These are phyloP conservation scores for Leccinum variabile DNA, from an alignment of 1,284 basidiomycete species.

Conservation along the genomic window DNA sequence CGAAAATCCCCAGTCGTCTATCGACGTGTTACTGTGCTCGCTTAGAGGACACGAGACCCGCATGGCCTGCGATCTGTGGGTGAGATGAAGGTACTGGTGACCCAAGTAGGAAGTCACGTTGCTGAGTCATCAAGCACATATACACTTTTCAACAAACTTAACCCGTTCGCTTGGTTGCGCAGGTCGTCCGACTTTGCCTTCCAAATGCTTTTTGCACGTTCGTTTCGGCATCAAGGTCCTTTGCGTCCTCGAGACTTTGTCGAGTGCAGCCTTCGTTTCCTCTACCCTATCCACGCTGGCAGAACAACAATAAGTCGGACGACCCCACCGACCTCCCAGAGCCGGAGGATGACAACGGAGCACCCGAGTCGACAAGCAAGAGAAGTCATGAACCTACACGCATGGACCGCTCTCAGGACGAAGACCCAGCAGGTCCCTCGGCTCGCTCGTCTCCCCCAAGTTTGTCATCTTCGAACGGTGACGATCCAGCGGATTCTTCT, in stretches of 20 bases:
- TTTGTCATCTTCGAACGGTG: conserved; percentile 24
- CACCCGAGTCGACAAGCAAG: conserved; percentile 17
- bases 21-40: too few species aligned
- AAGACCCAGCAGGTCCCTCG: conserved; percentile 31
- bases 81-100: too few species aligned
- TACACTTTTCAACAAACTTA: background rate
- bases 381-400: conserved; percentile 15
- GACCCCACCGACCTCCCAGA: conserved; percentile 25
- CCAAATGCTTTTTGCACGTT: conserved; percentile 26
- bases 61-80: too few species aligned
- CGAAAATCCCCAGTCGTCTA: too few species aligned
- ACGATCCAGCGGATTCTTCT: conserved; percentile 33
- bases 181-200: conserved; percentile 17
- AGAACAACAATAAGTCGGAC: conserved; percentile 27
- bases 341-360: conserved; percentile 27
- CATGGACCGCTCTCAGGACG: conserved; percentile 32
- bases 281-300: conserved; percentile 31
- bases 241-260: conserved; percentile 22
- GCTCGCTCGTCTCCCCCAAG: conserved; percentile 18
- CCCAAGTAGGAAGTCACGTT: background rate
- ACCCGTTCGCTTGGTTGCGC: conserved; percentile 12
- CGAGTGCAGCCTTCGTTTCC: conserved; percentile 24
- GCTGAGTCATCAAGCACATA: conserved; percentile 21
- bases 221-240: conserved; percentile 21
- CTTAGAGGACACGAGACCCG: too few species aligned